Percentiles rank a stretch among this genome's conserved stretches.
Evolutionary conservation across 176 grass and related monocot genomes (phyloP).

Genomic region (Phoenix roebelenii): DNA sequence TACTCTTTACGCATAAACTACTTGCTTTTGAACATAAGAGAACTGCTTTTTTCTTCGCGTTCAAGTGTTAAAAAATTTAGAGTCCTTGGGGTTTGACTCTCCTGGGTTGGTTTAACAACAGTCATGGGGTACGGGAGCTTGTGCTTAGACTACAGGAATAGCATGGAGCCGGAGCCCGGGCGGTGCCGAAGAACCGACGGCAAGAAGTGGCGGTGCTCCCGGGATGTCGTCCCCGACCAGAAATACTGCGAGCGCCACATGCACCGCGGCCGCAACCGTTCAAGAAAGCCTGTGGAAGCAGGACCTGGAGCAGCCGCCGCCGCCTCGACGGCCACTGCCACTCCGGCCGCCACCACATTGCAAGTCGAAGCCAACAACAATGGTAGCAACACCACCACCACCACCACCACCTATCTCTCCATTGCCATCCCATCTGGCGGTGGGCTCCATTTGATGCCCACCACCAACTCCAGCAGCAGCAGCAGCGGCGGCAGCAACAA

Average conservation of each 20-base stretch:
- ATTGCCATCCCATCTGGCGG: too few species aligned
- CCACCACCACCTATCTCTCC: too few species aligned
- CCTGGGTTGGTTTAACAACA: too few species aligned
- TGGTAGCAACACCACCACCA: too few species aligned
- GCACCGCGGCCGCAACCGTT: conserved; percentile 93
- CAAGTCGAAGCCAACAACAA: too few species aligned
- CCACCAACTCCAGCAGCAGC: conserved; percentile 1
- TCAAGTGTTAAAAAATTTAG: too few species aligned
- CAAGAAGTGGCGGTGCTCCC: conserved; percentile 99
- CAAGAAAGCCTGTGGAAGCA: conserved; percentile 98
- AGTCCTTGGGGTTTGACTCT: too few species aligned
- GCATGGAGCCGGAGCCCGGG: conserved; percentile 93
- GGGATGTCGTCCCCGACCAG: conserved; percentile 78
- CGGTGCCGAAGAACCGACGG: conserved; percentile 91
- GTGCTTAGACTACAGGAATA: conserved; percentile 89
- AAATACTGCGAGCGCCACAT: conserved; percentile 99
- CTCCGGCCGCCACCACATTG: background rate
- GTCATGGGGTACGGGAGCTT: conserved; percentile 65
- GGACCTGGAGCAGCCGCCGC: conserved; percentile 5
- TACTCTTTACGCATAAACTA: too few species aligned
- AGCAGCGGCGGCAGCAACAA: conserved; percentile 13
- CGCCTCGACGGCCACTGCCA: background rate
- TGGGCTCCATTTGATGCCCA: background rate
- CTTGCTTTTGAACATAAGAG: too few species aligned
- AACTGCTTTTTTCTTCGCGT: too few species aligned